A percentile compares a stretch with the other conserved stretches of the same genome.
phyloP scores from a whole-genome alignment of 1,284 basidiomycete species.

The Bothia castanella region DNA sequence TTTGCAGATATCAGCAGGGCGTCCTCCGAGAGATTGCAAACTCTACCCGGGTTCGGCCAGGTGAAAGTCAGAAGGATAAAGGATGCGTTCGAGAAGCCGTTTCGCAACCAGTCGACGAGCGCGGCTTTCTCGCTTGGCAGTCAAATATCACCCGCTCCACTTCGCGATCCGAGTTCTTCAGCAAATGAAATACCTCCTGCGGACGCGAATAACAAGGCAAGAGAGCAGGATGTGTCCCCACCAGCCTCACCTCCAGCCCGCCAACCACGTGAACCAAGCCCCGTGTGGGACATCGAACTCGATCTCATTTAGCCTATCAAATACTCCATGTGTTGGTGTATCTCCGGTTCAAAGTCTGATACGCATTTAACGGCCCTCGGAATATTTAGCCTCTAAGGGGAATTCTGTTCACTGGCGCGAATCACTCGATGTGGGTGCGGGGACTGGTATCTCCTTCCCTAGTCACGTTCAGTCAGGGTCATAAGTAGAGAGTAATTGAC shows the following conservation, averaged over 20 bases:
- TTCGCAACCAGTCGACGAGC: slow-evolving; percentile 60
- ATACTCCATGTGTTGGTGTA: background rate
- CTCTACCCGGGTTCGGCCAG: slow-evolving; percentile 91
- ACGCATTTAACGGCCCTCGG: background rate
- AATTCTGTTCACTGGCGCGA: background rate
- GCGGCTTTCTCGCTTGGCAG: slow-evolving; percentile 39
- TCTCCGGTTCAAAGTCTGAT: background rate
- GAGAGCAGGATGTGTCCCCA: slow-evolving; percentile 18
- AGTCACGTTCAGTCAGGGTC: no score
- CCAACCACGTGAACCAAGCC: slow-evolving; percentile 36
- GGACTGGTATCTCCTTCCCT: no score
- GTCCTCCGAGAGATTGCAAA: slow-evolving; percentile 69
- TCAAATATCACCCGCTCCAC: slow-evolving; percentile 14
- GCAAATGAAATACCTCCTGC: slow-evolving; percentile 14
- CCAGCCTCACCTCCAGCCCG: slow-evolving; percentile 5
- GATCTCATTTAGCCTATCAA: slow-evolving; percentile 25
- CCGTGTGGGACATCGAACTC: slow-evolving; percentile 60
- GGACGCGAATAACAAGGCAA: slow-evolving; percentile 15
- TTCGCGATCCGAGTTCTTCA: background rate
- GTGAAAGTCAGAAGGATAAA: slow-evolving; percentile 86
- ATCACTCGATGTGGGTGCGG: no score
- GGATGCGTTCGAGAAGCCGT: slow-evolving; percentile 75
- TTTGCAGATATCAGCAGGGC: slow-evolving; percentile 77
- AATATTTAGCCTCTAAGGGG: no score
- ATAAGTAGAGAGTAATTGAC: no score